phyloP scores from a whole-genome alignment of 495 filamentous ascomycete species.

The Podospora conica region DNA sequence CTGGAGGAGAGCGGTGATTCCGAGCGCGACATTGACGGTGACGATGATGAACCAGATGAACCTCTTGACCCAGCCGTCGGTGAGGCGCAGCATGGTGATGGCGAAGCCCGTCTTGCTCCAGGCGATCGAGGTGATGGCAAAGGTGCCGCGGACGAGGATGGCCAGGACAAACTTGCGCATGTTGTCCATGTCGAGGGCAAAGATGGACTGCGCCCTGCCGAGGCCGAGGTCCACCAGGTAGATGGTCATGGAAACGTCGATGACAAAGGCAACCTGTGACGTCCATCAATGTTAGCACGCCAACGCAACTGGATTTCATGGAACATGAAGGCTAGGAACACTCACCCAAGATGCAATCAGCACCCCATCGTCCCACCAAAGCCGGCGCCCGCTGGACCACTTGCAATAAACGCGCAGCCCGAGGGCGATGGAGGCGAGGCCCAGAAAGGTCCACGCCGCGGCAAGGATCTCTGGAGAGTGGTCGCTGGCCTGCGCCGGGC shows the following conservation, averaged over 20 bases:
- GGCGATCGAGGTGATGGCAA: conserved; percentile 19
- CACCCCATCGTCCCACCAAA: conserved; percentile 4
- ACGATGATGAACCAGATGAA: conserved; percentile 27
- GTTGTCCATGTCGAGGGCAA: neutral
- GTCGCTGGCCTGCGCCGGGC: neutral
- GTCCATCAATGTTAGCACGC: too few relatives aligned
- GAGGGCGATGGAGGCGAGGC: neutral
- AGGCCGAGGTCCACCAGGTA: conserved; percentile 15
- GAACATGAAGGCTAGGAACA: neutral
- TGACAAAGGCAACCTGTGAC: conserved; percentile 12
- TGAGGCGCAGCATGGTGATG: conserved; percentile 15
- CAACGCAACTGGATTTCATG: neutral
- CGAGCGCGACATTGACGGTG: conserved; percentile 30
- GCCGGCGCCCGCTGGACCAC: neutral
- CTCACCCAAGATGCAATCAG: neutral
- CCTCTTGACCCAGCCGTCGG: conserved; percentile 3
- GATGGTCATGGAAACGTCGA: conserved; percentile 7
- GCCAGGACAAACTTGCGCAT: conserved; percentile 14
- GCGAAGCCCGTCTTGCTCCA: conserved; percentile 31
- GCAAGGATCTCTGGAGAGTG: neutral
- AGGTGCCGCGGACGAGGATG: conserved; percentile 18
- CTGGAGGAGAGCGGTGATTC: conserved; percentile 29
- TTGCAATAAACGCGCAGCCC: neutral
- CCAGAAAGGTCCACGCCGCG: neutral
- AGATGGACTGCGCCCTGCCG: conserved; percentile 11